Conservation (phyloP, 1,139 yeast genomes). For the Protomyces gravidus region DNA sequence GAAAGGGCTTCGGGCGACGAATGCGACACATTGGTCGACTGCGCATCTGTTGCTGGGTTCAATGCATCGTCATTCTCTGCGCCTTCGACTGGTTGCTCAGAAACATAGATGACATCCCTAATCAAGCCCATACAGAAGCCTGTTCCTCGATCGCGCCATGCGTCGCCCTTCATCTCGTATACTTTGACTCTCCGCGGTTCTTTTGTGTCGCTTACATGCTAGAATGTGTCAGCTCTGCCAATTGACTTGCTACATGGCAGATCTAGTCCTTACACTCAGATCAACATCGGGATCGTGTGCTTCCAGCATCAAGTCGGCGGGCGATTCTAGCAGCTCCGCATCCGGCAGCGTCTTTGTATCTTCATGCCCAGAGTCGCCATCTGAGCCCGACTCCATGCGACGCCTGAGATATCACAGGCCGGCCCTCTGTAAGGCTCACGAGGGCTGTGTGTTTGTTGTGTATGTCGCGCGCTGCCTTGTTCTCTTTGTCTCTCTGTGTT, state of each 20-base stretch:
- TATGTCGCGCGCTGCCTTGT: too few species aligned
- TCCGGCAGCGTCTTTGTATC: slow-evolving; percentile 3
- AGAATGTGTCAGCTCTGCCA: not conserved
- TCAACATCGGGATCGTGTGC: not conserved
- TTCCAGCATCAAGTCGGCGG: slow-evolving; percentile 6
- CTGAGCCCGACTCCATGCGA: not conserved
- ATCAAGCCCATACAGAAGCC: slow-evolving; percentile 80
- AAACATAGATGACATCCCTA: slow-evolving; percentile 40
- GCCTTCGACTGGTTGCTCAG: not conserved
- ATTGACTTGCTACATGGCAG: not conserved
- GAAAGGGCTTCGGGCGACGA: not conserved
- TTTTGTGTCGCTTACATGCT: slow-evolving; percentile 16
- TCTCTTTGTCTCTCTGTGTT: too few species aligned
- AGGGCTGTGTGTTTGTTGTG: too few species aligned
- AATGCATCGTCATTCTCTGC: not conserved
- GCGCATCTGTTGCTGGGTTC: slow-evolving; percentile 2
- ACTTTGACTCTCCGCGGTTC: slow-evolving; percentile 66
- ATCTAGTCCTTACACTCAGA: not conserved
- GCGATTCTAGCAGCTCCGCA: slow-evolving; percentile 20
- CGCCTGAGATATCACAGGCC: too few species aligned
- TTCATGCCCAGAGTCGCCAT: not conserved
- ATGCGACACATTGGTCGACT: not conserved
- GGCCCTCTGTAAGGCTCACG: too few species aligned
- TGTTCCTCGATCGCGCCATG: slow-evolving; percentile 91
- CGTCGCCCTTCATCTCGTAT: slow-evolving; percentile 71